A percentile compares a stretch with the other conserved stretches of the same genome.
phyloP scores from a whole-genome alignment of 2,329 filamentous ascomycete species.

The Dactylella cylindrospora region DNA sequence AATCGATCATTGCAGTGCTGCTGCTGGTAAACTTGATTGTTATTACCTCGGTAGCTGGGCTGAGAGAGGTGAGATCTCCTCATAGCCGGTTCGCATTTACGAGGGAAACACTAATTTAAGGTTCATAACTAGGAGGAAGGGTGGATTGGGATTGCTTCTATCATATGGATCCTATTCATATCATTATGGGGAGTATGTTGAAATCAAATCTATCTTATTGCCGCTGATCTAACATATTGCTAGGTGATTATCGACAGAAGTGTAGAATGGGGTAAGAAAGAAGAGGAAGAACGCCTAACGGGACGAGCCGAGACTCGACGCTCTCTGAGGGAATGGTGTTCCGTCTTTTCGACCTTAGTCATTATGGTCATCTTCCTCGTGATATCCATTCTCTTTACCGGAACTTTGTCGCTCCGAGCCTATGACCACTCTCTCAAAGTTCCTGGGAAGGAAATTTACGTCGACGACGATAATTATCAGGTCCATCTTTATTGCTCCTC shows the following conservation, averaged over 20 bases:
- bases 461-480: constrained; percentile 80
- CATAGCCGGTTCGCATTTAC: constrained; percentile 60
- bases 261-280: constrained; percentile 86
- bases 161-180: constrained; percentile 79
- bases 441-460: constrained; percentile 73
- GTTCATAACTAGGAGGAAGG: constrained; percentile 43
- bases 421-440: constrained; percentile 73
- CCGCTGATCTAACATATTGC: not conserved
- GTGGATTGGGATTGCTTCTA: constrained; percentile 84
- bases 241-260: constrained; percentile 70
- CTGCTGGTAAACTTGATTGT: constrained; percentile 76
- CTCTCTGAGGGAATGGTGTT: constrained; percentile 78
- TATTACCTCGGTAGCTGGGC: constrained; percentile 70
- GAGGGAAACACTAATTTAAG: constrained; percentile 57
- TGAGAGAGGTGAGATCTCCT: constrained; percentile 59
- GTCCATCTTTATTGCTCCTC: constrained; percentile 75
- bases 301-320: constrained; percentile 83
- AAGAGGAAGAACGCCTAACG: constrained; percentile 90
- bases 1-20: constrained; percentile 66
- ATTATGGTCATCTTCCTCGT: constrained; percentile 69
- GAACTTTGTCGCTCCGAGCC: constrained; percentile 75
- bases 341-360: constrained; percentile 73
- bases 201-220: too few species aligned
- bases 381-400: constrained; percentile 68
- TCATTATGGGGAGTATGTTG: constrained; percentile 60